phyloP scores from a whole-genome alignment of 768 basidiomycete species.

The Mycena kentingensis region DNA sequence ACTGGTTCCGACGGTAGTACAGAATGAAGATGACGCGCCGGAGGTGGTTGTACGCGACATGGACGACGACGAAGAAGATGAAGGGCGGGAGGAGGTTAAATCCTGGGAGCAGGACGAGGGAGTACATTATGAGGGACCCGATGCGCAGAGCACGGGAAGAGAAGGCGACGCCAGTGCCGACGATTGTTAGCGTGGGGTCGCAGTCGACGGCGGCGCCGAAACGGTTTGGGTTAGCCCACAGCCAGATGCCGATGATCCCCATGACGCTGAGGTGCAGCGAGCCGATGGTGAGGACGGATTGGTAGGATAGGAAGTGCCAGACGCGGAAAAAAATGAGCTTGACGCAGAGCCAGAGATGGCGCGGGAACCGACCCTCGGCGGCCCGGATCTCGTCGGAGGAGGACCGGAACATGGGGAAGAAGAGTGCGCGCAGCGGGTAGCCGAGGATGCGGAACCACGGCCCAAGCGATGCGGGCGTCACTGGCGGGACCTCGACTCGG shows the following conservation, averaged over 20 bases:
- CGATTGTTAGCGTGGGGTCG: neutral
- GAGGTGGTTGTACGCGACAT: conserved; percentile 8
- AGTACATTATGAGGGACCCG: conserved; percentile 23
- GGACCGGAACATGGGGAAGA: too few species aligned
- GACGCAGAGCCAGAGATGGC: too few species aligned
- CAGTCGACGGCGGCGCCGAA: conserved; percentile 13
- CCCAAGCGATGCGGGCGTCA: too few species aligned
- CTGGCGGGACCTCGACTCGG: too few species aligned
- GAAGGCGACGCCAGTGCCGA: conserved; percentile 4
- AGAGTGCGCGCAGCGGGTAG: too few species aligned
- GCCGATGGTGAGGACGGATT: conserved; percentile 19
- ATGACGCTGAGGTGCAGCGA: conserved; percentile 25
- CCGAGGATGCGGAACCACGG: too few species aligned
- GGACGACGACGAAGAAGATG: conserved; percentile 18
- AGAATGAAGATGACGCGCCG: neutral
- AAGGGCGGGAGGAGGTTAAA: conserved; percentile 24
- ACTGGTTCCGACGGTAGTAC: neutral
- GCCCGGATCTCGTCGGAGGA: too few species aligned
- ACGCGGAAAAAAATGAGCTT: neutral
- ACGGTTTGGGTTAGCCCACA: conserved; percentile 17
- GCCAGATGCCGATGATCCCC: conserved; percentile 25
- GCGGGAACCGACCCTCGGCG: too few species aligned
- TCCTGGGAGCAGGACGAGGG: conserved; percentile 23
- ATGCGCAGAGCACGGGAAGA: conserved; percentile 14
- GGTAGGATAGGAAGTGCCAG: neutral